A percentile compares a stretch with the other conserved stretches of the same genome.
Evolutionary conservation across 306 rosid species (phyloP).

Genomic region (Geum urbanum): DNA sequence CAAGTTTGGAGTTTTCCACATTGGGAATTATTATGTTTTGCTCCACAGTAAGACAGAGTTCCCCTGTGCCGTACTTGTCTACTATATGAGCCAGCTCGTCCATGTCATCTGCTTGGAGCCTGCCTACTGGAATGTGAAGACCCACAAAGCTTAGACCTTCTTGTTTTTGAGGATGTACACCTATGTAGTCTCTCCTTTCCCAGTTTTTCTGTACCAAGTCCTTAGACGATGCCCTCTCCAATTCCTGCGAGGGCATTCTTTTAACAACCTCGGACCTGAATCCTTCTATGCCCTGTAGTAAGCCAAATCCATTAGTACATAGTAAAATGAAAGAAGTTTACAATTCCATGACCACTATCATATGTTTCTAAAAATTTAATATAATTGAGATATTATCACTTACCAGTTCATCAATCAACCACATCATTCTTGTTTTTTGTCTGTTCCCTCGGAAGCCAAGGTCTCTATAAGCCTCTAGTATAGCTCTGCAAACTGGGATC

Average conservation of each 20-base stretch:
- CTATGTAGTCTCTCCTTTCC: constrained; percentile 87
- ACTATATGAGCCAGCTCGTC: constrained; percentile 74
- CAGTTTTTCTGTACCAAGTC: constrained; percentile 62
- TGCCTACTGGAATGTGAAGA: constrained; percentile 85
- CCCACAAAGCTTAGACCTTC: constrained; percentile 75
- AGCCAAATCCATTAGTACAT: background rate
- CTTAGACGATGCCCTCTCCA: constrained; percentile 67
- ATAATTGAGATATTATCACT: constrained; percentile 5
- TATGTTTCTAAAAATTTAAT: too few species aligned
- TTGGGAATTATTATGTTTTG: constrained; percentile 86
- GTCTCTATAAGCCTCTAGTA: constrained; percentile 82
- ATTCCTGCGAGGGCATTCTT: constrained; percentile 61
- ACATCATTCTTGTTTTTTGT: constrained; percentile 94
- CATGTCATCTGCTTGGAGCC: constrained; percentile 89
- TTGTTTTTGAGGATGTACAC: constrained; percentile 84
- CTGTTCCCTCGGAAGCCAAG: constrained; percentile 88
- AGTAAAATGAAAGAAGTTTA: background rate
- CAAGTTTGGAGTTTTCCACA: constrained; percentile 54
- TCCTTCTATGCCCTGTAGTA: constrained; percentile 77
- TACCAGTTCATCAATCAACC: constrained; percentile 94
- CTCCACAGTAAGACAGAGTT: constrained; percentile 81
- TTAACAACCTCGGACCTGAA: constrained; percentile 85
- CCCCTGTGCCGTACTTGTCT: constrained; percentile 71
- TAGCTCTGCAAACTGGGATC: constrained; percentile 64
- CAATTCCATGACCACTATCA: background rate